Evolutionary conservation across 1,139 yeast genomes (phyloP).

Genomic region (Pneumocystis sp.): DNA sequence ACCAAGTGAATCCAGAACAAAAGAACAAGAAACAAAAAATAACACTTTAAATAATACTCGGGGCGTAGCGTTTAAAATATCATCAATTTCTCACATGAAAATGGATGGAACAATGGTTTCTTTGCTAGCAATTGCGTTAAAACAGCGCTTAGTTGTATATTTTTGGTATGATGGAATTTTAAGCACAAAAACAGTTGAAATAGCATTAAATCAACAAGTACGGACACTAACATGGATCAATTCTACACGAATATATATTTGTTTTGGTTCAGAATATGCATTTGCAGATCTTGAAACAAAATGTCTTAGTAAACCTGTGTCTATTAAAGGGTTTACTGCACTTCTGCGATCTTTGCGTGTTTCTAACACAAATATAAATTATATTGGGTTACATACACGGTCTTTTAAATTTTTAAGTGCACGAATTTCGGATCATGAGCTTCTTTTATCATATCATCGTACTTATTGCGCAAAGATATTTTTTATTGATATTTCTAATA

Average conservation of each 20-base stretch:
- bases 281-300: conserved; percentile 16
- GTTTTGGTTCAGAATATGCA: conserved; percentile 21
- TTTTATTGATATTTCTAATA: conserved; percentile 17
- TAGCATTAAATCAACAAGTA: conserved; percentile 25
- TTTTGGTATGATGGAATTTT: conserved; percentile 20
- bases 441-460: conserved; percentile 22
- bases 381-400: conserved; percentile 9
- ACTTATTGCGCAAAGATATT: conserved; percentile 6
- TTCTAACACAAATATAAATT: conserved; percentile 13
- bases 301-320: conserved; percentile 8
- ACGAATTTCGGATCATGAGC: conserved; percentile 15
- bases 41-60: neutral
- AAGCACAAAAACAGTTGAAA: conserved; percentile 20
- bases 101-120: neutral
- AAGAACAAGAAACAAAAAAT: neutral
- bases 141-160: neutral
- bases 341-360: conserved; percentile 13
- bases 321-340: conserved; percentile 9
- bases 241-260: conserved; percentile 24
- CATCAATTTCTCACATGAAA: neutral
- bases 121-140: neutral
- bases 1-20: neutral
- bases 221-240: conserved; percentile 25
- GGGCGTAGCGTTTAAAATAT: neutral
- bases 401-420: conserved; percentile 12